Conservation (phyloP, 2,329 filamentous ascomycete species). For the Colletotrichum gloeosporioides region DNA sequence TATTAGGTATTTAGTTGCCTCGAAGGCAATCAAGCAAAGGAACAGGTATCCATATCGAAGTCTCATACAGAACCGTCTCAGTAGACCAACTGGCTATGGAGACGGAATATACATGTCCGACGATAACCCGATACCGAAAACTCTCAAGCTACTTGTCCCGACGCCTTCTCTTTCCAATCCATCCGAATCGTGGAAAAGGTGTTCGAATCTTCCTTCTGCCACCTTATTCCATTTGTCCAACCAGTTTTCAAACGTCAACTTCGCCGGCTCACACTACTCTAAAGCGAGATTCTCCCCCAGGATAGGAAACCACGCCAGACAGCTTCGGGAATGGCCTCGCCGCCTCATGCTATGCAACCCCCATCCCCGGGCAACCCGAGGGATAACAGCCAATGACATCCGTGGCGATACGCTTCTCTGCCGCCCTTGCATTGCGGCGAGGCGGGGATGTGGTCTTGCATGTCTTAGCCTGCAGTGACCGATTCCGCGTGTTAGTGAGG, state of each 20-base stretch:
- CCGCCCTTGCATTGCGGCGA: background rate
- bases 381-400: background rate
- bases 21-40: too few relatives aligned
- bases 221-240: too few relatives aligned
- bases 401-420: background rate
- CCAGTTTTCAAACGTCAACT: background rate
- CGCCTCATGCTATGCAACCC: background rate
- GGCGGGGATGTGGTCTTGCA: background rate
- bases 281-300: background rate
- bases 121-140: background rate
- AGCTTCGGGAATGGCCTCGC: background rate
- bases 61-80: background rate
- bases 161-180: background rate
- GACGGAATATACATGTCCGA: background rate
- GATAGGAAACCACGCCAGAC: background rate
- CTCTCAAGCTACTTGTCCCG: background rate
- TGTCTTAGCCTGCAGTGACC: background rate
- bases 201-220: background rate
- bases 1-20: too few relatives aligned
- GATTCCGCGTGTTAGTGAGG: background rate
- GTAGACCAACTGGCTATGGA: background rate
- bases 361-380: background rate
- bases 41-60: background rate
- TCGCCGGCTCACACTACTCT: background rate
- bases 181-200: background rate